Conservation (phyloP, 805 yeast genomes). For the Zygosaccharomyces bisporus region DNA sequence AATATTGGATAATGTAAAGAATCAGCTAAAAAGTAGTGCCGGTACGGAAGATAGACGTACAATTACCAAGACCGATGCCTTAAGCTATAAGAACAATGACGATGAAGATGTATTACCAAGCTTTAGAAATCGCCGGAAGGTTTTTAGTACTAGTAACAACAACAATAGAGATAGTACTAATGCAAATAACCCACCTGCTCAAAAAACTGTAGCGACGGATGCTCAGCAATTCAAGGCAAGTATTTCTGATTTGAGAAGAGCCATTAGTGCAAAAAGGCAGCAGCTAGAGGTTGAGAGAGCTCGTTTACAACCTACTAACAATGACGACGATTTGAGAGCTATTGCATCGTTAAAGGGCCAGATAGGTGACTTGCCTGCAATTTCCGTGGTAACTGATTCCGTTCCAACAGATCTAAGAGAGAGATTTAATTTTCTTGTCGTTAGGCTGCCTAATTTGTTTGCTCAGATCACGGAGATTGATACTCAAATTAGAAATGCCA, state of each 20-base stretch:
- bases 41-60: slow-evolving; percentile 17
- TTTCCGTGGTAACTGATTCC: slow-evolving; percentile 25
- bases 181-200: background rate
- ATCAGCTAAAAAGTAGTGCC: slow-evolving; percentile 34
- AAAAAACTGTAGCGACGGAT: background rate
- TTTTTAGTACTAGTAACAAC: slow-evolving; percentile 15
- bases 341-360: slow-evolving; percentile 63
- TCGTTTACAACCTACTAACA: slow-evolving; percentile 5
- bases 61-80: slow-evolving; percentile 26
- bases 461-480: slow-evolving; percentile 60
- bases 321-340: slow-evolving; percentile 43
- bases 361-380: slow-evolving; percentile 46
- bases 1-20: slow-evolving; percentile 69
- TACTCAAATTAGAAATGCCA: slow-evolving; percentile 61
- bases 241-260: slow-evolving; percentile 35
- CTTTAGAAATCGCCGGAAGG: slow-evolving; percentile 57
- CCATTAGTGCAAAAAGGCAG: slow-evolving; percentile 14
- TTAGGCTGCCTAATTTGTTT: slow-evolving; percentile 68
- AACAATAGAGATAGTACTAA: background rate
- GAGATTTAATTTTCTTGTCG: slow-evolving; percentile 61
- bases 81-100: slow-evolving; percentile 73
- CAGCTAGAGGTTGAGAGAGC: slow-evolving; percentile 10
- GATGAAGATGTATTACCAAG: slow-evolving; percentile 66
- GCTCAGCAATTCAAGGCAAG: slow-evolving; percentile 12
- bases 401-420: slow-evolving; percentile 46